Conservation (phyloP, 23 red algal species). For the Agarophyton chilense region DNA sequence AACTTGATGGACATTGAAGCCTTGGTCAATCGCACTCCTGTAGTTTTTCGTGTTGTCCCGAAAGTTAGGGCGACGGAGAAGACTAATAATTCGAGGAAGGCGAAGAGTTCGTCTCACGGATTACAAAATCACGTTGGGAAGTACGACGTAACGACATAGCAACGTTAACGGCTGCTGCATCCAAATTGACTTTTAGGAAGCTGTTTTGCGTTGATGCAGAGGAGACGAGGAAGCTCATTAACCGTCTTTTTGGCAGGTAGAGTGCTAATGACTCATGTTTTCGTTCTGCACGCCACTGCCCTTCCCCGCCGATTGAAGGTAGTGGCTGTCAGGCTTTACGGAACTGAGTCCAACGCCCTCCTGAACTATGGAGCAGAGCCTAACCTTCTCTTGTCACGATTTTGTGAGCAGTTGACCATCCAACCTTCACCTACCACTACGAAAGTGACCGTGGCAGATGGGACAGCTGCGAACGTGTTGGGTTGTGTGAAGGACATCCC, state of each 20-base stretch:
- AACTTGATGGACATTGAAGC: slow-evolving; percentile 1
- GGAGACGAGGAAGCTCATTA: background rate
- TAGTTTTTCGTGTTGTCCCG: background rate
- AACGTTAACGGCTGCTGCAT: background rate
- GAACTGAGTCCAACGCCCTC: background rate
- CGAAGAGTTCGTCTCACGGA: background rate
- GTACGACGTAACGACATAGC: slow-evolving; percentile 4
- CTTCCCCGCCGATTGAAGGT: slow-evolving; percentile 43
- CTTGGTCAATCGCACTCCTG: too few relatives aligned
- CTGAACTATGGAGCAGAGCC: slow-evolving; percentile 19
- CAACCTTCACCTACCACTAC: too few relatives aligned
- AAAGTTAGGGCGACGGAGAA: background rate
- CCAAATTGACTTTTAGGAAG: background rate
- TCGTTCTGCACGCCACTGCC: background rate
- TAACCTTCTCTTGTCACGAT: too few relatives aligned
- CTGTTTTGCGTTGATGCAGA: slow-evolving; percentile 26
- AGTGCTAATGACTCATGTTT: background rate
- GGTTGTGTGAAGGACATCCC: too few relatives aligned
- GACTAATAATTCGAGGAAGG: background rate
- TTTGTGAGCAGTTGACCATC: too few relatives aligned
- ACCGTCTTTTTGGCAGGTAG: background rate
- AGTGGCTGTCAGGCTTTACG: slow-evolving; percentile 2
- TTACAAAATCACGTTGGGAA: slow-evolving; percentile 5
- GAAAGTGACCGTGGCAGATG: too few relatives aligned
- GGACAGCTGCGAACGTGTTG: too few relatives aligned